These are phyloP conservation scores for Trichoderma harzianum DNA, from an alignment of 2,329 filamentous ascomycete species.

Conservation along the genomic window DNA sequence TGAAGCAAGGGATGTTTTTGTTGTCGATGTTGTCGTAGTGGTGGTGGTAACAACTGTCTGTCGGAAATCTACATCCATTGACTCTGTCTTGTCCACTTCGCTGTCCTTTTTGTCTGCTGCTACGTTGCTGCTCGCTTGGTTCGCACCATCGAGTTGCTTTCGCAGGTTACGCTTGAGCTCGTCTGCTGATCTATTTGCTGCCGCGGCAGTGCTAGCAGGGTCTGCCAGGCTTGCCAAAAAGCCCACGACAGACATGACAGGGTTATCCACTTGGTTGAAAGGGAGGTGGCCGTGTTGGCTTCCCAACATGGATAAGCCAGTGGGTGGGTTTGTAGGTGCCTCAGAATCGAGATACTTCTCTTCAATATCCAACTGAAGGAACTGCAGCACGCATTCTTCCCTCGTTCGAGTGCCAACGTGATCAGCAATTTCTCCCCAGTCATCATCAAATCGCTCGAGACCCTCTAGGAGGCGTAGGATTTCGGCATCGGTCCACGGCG, in stretches of 20 bases:
- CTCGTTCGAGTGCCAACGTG: constrained; percentile 87
- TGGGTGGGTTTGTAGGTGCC: constrained; percentile 46
- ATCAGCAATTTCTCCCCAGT: constrained; percentile 90
- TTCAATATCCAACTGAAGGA: constrained; percentile 93
- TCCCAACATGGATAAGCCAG: constrained; percentile 63
- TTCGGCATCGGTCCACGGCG: constrained; percentile 88
- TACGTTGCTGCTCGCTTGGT: constrained; percentile 35
- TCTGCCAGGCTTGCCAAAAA: constrained; percentile 91
- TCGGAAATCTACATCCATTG: constrained; percentile 62
- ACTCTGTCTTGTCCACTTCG: constrained; percentile 47
- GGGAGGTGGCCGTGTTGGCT: constrained; percentile 76
- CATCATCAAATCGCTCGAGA: constrained; percentile 88
- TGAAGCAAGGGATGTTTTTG: constrained; percentile 58
- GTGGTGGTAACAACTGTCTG: constrained; percentile 52
- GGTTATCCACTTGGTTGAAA: constrained; percentile 90
- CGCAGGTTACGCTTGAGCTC: constrained; percentile 79
- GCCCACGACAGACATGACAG: constrained; percentile 91
- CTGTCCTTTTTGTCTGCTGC: constrained; percentile 59
- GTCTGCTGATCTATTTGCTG: constrained; percentile 81
- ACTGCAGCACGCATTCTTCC: constrained; percentile 96
- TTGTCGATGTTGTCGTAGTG: constrained; percentile 45
- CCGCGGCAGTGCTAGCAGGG: constrained; percentile 83
- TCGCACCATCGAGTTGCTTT: constrained; percentile 65
- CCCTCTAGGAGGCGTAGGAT: constrained; percentile 85
- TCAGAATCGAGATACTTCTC: constrained; percentile 92